Percentiles rank a stretch among this genome's conserved stretches.
phyloP scores from a whole-genome alignment of 805 yeast genomes.

The Sporopachydermia lactativora region DNA sequence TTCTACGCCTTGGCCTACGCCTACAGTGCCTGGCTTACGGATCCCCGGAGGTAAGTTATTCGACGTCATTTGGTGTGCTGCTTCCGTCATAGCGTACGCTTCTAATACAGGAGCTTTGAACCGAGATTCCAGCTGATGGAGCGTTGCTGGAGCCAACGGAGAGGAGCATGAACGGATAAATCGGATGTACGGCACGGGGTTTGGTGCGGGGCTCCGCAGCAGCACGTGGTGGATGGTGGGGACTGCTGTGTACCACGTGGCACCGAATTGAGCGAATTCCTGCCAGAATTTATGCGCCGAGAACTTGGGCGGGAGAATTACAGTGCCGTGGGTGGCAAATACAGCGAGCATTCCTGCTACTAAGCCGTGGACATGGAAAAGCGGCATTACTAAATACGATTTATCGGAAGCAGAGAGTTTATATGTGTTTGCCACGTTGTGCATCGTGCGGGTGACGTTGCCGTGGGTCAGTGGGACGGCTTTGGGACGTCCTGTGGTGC shows the following conservation, averaged over 20 bases:
- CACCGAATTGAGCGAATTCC: conserved; percentile 33
- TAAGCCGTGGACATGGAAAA: conserved; percentile 67
- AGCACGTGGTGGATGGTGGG: conserved; percentile 65
- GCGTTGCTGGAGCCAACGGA: conserved; percentile 51
- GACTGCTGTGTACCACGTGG: conserved; percentile 66
- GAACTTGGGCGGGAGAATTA: conserved; percentile 47
- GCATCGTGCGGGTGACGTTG: conserved; percentile 45
- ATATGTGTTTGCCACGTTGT: conserved; percentile 46
- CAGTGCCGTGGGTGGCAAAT: conserved; percentile 43
- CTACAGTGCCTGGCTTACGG: conserved; percentile 60
- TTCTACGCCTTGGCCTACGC: conserved; percentile 58
- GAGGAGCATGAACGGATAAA: conserved; percentile 65
- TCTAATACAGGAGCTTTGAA: conserved; percentile 59
- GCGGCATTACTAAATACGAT: conserved; percentile 59
- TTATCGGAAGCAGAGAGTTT: conserved; percentile 32
- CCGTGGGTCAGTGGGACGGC: conserved; percentile 59
- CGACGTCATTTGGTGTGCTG: conserved; percentile 70
- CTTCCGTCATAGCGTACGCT: conserved; percentile 75
- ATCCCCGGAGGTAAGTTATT: conserved; percentile 51
- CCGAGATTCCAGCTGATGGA: conserved; percentile 38
- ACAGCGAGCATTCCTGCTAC: conserved; percentile 54
- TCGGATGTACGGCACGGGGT: conserved; percentile 37
- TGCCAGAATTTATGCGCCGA: conserved; percentile 49
- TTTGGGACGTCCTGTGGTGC: conserved; percentile 67
- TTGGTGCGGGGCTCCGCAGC: conserved; percentile 36